Evolutionary conservation across 75 land plant genomes (phyloP).

Genomic region (Cunninghamia lanceolata): DNA sequence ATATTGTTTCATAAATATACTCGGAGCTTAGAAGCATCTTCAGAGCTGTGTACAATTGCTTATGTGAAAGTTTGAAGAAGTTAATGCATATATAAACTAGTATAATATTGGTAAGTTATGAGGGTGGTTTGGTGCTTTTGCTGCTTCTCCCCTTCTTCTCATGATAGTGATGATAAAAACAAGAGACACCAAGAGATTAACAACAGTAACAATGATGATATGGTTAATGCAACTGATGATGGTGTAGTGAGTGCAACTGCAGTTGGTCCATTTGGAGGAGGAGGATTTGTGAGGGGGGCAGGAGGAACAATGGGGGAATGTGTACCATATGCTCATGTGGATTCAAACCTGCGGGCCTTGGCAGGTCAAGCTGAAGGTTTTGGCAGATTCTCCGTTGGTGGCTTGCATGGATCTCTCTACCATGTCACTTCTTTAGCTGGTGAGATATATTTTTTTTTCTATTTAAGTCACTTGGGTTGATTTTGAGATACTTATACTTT

Average conservation of each 20-base stretch:
- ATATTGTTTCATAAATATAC: not conserved
- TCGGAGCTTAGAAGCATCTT: not conserved
- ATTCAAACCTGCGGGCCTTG: slow-evolving; percentile 47
- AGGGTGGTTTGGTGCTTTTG: slow-evolving; percentile 5
- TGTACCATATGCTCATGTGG: slow-evolving; percentile 73
- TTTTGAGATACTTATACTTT: not conserved
- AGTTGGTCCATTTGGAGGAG: not conserved
- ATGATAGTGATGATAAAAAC: not conserved
- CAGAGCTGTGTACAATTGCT: not conserved
- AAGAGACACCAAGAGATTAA: not conserved
- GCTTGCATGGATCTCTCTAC: slow-evolving; percentile 74
- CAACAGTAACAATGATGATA: not conserved
- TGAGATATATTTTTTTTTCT: slow-evolving; percentile 9
- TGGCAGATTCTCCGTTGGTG: slow-evolving; percentile 80
- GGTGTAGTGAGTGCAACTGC: not conserved
- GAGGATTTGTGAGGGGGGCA: slow-evolving; percentile 2
- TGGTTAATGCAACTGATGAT: not conserved
- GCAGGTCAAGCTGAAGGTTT: slow-evolving; percentile 95
- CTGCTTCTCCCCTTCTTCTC: not conserved
- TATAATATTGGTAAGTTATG: not conserved
- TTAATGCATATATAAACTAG: not conserved
- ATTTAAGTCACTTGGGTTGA: not conserved
- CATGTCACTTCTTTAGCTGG: slow-evolving; percentile 77
- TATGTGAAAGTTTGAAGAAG: not conserved
- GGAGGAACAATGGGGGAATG: slow-evolving; percentile 11